phyloP scores from a whole-genome alignment of 148 eudicot genomes.

The Euryodendron excelsum region DNA sequence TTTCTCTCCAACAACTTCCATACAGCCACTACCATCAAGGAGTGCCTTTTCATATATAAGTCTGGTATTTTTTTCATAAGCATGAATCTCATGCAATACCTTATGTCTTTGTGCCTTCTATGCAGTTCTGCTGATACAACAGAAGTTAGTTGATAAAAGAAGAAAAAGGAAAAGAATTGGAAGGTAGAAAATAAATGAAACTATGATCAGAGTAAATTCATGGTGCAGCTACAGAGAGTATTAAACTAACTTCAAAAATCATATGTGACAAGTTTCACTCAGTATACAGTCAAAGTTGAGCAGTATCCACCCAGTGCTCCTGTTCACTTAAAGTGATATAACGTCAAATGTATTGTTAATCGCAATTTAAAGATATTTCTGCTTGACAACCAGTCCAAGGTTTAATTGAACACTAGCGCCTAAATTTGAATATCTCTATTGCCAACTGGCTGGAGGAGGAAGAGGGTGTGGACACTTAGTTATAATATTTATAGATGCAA shows the following conservation, averaged over 20 bases:
- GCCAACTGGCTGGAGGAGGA: not conserved
- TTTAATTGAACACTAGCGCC: not conserved
- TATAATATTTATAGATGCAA: not conserved
- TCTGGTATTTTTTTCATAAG: too few species aligned
- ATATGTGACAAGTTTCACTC: not conserved
- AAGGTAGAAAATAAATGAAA: too few species aligned
- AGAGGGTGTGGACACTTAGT: not conserved
- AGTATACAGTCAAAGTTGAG: not conserved
- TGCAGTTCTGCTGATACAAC: not conserved
- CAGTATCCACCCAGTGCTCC: not conserved
- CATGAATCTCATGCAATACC: not conserved
- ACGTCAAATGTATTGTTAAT: not conserved
- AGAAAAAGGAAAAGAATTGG: not conserved
- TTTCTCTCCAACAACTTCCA: too few species aligned
- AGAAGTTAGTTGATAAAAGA: not conserved
- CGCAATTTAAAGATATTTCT: not conserved
- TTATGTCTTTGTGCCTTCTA: not conserved
- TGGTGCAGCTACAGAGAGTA: not conserved
- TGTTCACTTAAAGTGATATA: not conserved
- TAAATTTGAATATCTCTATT: not conserved
- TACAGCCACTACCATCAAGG: too few species aligned
- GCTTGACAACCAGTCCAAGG: not conserved
- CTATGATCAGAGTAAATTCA: not conserved
- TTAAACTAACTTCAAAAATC: not conserved
- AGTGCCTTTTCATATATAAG: not conserved